phyloP scores from a whole-genome alignment of 2,329 filamentous ascomycete genomes.

The Xylariaceae sp. region DNA sequence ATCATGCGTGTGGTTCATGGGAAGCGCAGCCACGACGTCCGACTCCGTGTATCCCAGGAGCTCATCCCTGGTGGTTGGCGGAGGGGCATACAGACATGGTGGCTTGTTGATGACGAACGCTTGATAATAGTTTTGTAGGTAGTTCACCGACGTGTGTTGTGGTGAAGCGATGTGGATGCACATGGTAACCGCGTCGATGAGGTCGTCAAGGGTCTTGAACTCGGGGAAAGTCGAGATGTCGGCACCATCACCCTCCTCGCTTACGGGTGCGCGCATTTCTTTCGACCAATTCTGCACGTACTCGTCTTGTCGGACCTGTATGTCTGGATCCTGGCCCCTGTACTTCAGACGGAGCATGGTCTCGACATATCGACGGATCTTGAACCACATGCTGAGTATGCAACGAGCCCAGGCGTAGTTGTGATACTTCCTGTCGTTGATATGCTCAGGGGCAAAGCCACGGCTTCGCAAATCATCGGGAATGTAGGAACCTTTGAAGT shows the following conservation, averaged over 20 bases:
- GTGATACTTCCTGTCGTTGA: constrained; percentile 36
- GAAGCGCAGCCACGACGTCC: constrained; percentile 25
- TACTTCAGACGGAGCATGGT: constrained; percentile 35
- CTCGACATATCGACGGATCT: constrained; percentile 39
- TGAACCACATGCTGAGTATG: constrained; percentile 42
- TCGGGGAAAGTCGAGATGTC: constrained; percentile 1
- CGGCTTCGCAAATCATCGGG: constrained; percentile 41
- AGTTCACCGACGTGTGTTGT: constrained; percentile 49
- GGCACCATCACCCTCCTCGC: too few species aligned
- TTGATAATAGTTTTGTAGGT: constrained; percentile 49
- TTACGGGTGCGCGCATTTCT: constrained; percentile 1
- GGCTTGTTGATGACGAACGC: constrained; percentile 38
- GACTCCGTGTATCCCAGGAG: background rate
- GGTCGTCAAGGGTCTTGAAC: background rate
- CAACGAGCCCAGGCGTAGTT: constrained; percentile 48
- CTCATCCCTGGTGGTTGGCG: background rate
- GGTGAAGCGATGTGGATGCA: constrained; percentile 49
- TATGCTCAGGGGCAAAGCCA: constrained; percentile 37
- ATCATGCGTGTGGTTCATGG: constrained; percentile 37
- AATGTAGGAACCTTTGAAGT: constrained; percentile 42
- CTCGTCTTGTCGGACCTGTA: background rate
- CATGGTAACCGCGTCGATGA: constrained; percentile 31
- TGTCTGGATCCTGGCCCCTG: constrained; percentile 6
- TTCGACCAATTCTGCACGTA: constrained; percentile 25
- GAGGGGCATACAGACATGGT: background rate